Percentiles rank a stretch among this genome's conserved stretches.
Conservation (phyloP, 108 stramenopile genomes). For the Cyclotella baltica region DNA sequence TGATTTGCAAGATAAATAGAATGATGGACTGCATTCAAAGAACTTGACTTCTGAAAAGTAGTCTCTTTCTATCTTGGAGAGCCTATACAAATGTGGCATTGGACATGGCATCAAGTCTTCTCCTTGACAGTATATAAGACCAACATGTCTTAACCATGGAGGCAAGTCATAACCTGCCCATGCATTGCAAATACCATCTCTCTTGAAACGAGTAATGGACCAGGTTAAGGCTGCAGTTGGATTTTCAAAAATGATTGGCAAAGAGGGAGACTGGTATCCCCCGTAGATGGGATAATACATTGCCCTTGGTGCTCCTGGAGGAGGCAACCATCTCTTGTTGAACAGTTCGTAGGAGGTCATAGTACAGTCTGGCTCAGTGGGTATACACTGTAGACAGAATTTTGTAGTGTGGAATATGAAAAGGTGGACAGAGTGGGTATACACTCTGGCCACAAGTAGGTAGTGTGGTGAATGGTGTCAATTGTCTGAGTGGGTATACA, state of each 20-base stretch:
- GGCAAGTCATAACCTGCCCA: not conserved
- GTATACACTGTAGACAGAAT: too few species aligned
- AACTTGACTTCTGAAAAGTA: not conserved
- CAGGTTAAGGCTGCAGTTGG: not conserved
- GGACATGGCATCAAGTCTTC: not conserved
- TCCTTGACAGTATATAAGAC: not conserved
- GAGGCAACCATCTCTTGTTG: too few species aligned
- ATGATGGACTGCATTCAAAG: too few species aligned
- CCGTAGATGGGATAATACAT: not conserved
- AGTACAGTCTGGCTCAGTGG: too few species aligned
- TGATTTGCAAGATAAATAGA: too few species aligned
- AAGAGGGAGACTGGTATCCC: not conserved
- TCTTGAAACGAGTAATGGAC: not conserved
- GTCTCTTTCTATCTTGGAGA: not conserved
- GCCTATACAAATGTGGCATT: not conserved
- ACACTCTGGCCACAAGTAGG: too few species aligned
- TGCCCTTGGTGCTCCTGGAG: too few species aligned
- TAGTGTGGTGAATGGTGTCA: too few species aligned
- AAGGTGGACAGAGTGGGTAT: too few species aligned
- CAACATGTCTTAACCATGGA: not conserved
- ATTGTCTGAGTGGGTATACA: too few species aligned
- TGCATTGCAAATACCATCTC: not conserved
- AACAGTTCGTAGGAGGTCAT: too few species aligned
- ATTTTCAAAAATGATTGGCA: not conserved
- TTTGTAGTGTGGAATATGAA: too few species aligned